Base-by-base conservation (phyloP, 169 alveolate genomes). In the Eimeria maxima region DNA sequence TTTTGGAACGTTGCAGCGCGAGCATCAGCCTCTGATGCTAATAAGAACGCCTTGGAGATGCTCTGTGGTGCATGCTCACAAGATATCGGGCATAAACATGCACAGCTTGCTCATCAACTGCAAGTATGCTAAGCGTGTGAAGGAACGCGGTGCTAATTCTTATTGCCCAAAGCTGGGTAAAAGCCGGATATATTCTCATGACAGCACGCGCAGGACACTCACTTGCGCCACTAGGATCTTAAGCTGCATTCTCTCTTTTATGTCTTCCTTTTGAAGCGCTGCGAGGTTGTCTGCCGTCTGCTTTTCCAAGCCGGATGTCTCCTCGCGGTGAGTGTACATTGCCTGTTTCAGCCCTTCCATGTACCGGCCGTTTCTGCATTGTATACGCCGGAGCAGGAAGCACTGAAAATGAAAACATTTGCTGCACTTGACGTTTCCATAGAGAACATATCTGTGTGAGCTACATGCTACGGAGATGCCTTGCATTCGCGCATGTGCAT, bases 291-390 rank as follows among this genome's bases (percentile, higher is more conserved):
- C 83, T 42, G 63, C 53, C 27, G 94, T 67, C 53, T 87, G 44
- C 83, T 63, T 60, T 4, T 60, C 94, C 57, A 87, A 24, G 4
- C 27, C 50, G 16, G 63, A 78, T 14, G 83, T 14, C 44, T 60
- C 94, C 22, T 87, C 94, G 22, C 81, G 94, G 65, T 87, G 65
- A 33, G 53, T 42, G 45, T 44, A 87, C 42, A 87, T 63, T 38
- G 83, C 94, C 33, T 65, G 94, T 14, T 87, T 87, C 65, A 87
- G 29, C 10, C 83, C 83, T 53, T 87, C 94, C 38, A 87, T 60
- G 94, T 87, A 87, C 47, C 83, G 94, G 27, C 67, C 53, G 94
- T 87, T 65, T 29, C 94, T 87, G 93, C 45, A 84, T 22, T 47
- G 33, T 33, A 53, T 2, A 73, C 47, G 50, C 47, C 83, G 67